phyloP scores from a whole-genome alignment of 1,139 yeast genomes.

The Suhomyces anneliseae region DNA sequence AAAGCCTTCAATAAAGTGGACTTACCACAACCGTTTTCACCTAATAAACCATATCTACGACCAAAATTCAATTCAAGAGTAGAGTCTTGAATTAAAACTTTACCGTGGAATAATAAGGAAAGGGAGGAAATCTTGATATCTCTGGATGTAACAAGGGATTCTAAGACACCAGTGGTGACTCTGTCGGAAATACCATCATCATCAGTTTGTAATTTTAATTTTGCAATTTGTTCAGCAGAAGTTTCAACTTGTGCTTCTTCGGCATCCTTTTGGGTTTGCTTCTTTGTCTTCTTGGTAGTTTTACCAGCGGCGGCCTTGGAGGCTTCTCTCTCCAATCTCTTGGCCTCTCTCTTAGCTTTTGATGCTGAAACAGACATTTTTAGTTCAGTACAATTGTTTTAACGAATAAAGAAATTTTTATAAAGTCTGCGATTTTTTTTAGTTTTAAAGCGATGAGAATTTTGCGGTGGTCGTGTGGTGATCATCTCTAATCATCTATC shows the following conservation, averaged over 20 bases:
- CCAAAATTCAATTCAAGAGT: constrained; percentile 92
- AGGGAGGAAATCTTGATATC: constrained; percentile 91
- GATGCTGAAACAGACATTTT: constrained; percentile 73
- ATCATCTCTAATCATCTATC: neutral
- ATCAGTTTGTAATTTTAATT: constrained; percentile 89
- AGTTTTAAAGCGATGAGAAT: constrained; percentile 11
- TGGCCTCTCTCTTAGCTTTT: constrained; percentile 96
- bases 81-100: constrained; percentile 91
- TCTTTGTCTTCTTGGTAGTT: constrained; percentile 61
- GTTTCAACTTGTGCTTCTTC: constrained; percentile 61
- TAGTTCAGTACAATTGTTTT: neutral
- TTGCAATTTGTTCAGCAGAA: constrained; percentile 74
- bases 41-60: constrained; percentile 93
- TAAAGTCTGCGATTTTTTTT: constrained; percentile 1
- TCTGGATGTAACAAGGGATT: constrained; percentile 84
- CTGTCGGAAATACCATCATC: constrained; percentile 93
- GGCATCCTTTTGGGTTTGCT: constrained; percentile 55
- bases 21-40: constrained; percentile 99
- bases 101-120: constrained; percentile 95
- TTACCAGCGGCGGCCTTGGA: constrained; percentile 76
- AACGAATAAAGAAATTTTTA: neutral
- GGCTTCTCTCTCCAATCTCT: constrained; percentile 58
- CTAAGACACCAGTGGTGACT: constrained; percentile 96
- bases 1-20: constrained; percentile 89
- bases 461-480: constrained; percentile 9